These are phyloP conservation scores for Omphalea diandra DNA, from an alignment of 441 rosid species.

Conservation along the genomic window DNA sequence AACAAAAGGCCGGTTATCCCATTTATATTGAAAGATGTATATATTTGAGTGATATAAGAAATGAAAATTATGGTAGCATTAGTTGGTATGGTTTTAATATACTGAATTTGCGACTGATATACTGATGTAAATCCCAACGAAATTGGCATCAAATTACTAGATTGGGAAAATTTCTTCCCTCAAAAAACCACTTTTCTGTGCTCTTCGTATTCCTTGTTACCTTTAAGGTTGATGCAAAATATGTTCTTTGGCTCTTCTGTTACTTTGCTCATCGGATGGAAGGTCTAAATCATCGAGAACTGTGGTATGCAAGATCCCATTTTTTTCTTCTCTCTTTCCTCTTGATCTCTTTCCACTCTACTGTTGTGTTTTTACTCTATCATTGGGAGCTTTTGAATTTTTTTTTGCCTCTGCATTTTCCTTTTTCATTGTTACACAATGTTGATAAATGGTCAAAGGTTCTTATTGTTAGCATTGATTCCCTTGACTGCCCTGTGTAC, in stretches of 20 bases:
- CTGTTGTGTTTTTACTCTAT: not conserved
- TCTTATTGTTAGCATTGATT: not conserved
- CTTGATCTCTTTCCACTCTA: not conserved
- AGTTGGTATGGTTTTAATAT: too few species aligned
- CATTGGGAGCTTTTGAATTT: not conserved
- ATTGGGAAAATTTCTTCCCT: not conserved
- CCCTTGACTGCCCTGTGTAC: not conserved
- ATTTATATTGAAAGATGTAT: too few species aligned
- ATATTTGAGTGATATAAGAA: too few species aligned
- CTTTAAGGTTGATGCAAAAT: too few species aligned
- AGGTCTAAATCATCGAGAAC: too few species aligned
- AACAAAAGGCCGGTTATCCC: too few species aligned
- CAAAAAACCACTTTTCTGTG: not conserved
- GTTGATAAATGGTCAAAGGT: not conserved
- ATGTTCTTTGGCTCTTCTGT: too few species aligned
- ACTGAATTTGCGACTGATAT: too few species aligned
- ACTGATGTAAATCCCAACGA: too few species aligned
- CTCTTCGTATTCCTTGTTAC: not conserved
- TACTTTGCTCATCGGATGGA: too few species aligned
- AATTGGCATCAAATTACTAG: not conserved
- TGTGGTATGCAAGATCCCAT: not conserved
- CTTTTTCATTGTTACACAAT: not conserved
- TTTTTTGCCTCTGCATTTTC: not conserved
- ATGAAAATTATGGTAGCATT: too few species aligned
- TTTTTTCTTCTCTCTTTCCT: not conserved